A percentile compares a stretch with the other conserved stretches of the same genome.
Evolutionary conservation across 73 alveolate genomes (phyloP).

Genomic region (Paramecium sonneborni): DNA sequence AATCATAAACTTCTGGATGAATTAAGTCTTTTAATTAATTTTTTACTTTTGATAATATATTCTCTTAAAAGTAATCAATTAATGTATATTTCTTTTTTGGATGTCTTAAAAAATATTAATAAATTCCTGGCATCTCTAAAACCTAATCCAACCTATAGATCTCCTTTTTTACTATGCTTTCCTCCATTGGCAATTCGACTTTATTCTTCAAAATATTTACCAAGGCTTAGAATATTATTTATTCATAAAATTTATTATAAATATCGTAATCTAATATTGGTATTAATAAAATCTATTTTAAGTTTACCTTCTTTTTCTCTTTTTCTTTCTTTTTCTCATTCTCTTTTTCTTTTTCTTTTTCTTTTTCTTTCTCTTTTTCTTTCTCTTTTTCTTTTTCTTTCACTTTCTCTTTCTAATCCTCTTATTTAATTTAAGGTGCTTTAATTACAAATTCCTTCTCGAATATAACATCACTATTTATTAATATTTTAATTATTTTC

Average conservation of each 20-base stretch:
- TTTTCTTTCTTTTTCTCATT: too few species aligned
- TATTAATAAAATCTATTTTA: background rate
- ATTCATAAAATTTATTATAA: background rate
- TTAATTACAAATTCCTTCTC: background rate
- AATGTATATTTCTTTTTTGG: background rate
- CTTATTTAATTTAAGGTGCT: background rate
- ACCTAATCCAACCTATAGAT: background rate
- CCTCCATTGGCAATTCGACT: background rate
- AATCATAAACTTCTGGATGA: background rate
- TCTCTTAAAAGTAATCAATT: background rate
- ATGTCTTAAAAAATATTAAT: background rate
- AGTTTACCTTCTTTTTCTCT: constrained; percentile 35
- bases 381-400: too few species aligned
- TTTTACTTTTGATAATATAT: background rate
- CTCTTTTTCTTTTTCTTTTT: too few species aligned
- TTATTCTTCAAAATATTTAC: background rate
- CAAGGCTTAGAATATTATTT: background rate
- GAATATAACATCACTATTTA: background rate
- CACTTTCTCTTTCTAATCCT: background rate
- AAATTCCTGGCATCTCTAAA: constrained; percentile 6
- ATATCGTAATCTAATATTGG: background rate
- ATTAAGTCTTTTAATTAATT: background rate
- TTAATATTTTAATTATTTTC: background rate
- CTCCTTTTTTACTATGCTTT: background rate
- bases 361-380: too few species aligned